phyloP scores from a whole-genome alignment of 169 alveolate species.

The Eimeria necatrix region DNA sequence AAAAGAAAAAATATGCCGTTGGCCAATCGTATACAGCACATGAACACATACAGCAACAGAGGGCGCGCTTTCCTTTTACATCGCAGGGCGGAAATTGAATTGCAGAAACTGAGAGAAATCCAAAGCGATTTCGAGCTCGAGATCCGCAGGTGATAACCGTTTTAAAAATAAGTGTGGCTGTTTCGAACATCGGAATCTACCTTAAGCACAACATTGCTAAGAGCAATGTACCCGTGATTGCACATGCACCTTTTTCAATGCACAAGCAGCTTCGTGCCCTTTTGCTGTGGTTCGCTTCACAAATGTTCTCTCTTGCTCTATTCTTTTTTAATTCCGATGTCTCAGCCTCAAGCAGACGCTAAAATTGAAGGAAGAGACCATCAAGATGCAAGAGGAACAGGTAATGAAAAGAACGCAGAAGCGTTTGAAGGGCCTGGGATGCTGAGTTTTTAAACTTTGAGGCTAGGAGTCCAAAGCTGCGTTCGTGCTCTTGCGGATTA shows the following conservation, averaged over 20 bases:
- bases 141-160: neutral
- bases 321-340: too few relatives aligned
- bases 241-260: too few relatives aligned
- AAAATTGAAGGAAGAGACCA: neutral
- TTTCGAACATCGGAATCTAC: too few relatives aligned
- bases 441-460: neutral
- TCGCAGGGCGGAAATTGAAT: neutral
- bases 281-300: too few relatives aligned
- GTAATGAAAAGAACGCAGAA: neutral
- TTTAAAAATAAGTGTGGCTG: too few relatives aligned
- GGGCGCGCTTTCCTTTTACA: neutral
- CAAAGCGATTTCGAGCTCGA: neutral
- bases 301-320: too few relatives aligned
- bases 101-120: neutral
- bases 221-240: too few relatives aligned
- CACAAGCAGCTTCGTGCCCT: too few relatives aligned
- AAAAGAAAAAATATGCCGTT: neutral
- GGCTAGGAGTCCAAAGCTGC: neutral
- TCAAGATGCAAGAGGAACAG: neutral
- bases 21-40: neutral
- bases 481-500: neutral
- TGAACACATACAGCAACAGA: neutral
- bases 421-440: neutral
- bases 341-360: neutral
- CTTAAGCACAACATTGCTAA: too few relatives aligned